Evolutionary conservation across 352 stramenopile species (phyloP).

Genomic region (Pythium utonaiense): DNA sequence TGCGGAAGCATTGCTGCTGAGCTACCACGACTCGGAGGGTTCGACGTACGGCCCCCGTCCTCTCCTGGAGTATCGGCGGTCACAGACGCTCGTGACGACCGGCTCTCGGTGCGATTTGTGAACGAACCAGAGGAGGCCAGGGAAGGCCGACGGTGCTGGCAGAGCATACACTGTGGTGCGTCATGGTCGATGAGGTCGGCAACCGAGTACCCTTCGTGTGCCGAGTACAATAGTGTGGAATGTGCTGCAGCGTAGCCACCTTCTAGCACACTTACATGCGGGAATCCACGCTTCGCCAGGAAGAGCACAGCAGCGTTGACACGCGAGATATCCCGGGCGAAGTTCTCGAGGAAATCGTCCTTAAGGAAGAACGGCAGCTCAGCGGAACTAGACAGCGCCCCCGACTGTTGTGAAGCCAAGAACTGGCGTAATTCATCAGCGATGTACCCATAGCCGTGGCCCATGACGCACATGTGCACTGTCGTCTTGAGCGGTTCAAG

Average conservation of each 20-base stretch:
- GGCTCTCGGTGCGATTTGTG: conserved; percentile 13
- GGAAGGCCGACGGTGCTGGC: conserved; percentile 43
- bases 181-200: conserved; percentile 78
- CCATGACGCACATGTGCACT: conserved; percentile 80
- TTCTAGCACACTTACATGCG: conserved; percentile 70
- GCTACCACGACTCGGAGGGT: conserved; percentile 14
- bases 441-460: conserved; percentile 68
- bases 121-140: conserved; percentile 15
- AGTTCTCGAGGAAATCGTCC: conserved; percentile 58
- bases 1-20: conserved; percentile 11
- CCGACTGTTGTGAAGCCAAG: conserved; percentile 7
- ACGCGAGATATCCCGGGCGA: conserved; percentile 61
- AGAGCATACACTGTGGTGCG: conserved; percentile 52
- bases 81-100: conserved; percentile 2
- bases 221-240: conserved; percentile 40
- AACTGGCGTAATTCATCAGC: conserved; percentile 50
- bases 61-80: neutral
- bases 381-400: neutral
- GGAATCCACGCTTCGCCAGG: conserved; percentile 68
- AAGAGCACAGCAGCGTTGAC: conserved; percentile 70
- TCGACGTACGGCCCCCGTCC: neutral
- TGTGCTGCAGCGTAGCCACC: conserved; percentile 69
- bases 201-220: conserved; percentile 39
- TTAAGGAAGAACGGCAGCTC: conserved; percentile 41
- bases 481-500: conserved; percentile 57